phyloP scores from a whole-genome alignment of 805 yeast genomes.

The Scheffersomyces lignosus region DNA sequence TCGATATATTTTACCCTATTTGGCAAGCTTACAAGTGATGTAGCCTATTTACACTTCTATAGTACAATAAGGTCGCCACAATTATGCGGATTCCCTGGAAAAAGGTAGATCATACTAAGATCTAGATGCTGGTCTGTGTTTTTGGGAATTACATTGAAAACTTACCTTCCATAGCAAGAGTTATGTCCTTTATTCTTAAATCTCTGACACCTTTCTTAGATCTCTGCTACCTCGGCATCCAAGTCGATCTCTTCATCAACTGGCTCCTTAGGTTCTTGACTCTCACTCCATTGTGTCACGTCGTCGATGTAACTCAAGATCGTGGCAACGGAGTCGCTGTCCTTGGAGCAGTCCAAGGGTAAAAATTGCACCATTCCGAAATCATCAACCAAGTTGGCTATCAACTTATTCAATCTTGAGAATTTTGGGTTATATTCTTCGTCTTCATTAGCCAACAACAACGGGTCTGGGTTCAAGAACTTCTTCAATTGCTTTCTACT shows the following conservation, averaged over 20 bases:
- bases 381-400: slow-evolving; percentile 91
- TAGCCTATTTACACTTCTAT: no score
- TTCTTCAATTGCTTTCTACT: slow-evolving; percentile 76
- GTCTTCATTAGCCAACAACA: slow-evolving; percentile 52
- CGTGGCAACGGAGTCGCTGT: slow-evolving; percentile 73
- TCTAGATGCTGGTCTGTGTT: no score
- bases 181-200: no score
- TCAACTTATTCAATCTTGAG: slow-evolving; percentile 69
- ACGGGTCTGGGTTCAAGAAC: slow-evolving; percentile 89
- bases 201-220: no score
- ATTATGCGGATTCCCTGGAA: no score
- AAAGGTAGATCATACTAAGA: no score
- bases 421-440: slow-evolving; percentile 54
- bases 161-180: no score
- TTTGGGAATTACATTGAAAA: no score
- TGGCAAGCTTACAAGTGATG: no score
- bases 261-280: slow-evolving; percentile 97
- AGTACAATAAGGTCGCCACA: no score
- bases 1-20: no score
- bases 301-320: slow-evolving; percentile 93
- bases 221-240: slow-evolving; percentile 7
- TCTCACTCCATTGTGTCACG: slow-evolving; percentile 96
- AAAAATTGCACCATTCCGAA: slow-evolving; percentile 98
- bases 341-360: slow-evolving; percentile 73
- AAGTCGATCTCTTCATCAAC: slow-evolving; percentile 40